These are phyloP conservation scores for Claviceps sp. DNA, from an alignment of 2,329 filamentous ascomycete genomes.

Conservation along the genomic window DNA sequence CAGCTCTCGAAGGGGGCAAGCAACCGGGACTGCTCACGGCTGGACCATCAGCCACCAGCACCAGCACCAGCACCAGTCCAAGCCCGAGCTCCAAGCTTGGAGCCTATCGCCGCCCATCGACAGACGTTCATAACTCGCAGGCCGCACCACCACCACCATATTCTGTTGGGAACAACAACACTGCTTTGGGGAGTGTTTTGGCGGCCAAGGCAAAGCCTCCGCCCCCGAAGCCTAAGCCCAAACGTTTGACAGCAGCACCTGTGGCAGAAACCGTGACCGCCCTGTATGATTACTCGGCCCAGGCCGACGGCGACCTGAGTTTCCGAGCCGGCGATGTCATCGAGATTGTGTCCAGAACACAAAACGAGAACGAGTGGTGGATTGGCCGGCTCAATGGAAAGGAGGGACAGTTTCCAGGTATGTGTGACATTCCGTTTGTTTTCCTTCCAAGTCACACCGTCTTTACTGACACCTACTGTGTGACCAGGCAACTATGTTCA, in stretches of 20 bases:
- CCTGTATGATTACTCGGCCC: conserved; percentile 90
- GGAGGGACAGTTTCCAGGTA: conserved; percentile 91
- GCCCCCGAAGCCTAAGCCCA: conserved; percentile 68
- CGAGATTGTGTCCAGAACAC: conserved; percentile 71
- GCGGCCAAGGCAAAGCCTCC: conserved; percentile 54
- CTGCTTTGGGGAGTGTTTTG: conserved; percentile 31
- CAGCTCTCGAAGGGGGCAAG: conserved; percentile 34
- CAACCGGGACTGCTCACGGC: conserved; percentile 38
- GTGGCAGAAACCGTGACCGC: conserved; percentile 71
- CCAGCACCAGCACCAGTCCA: conserved; percentile 9
- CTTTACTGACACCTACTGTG: background rate
- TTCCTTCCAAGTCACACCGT: background rate
- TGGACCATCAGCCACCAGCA: conserved; percentile 17
- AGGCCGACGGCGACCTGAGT: conserved; percentile 85
- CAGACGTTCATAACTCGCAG: conserved; percentile 26
- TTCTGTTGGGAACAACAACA: conserved; percentile 32
- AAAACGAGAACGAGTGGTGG: conserved; percentile 97
- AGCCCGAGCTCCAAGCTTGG: conserved; percentile 17
- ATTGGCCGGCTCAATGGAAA: conserved; percentile 65
- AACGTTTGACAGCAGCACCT: conserved; percentile 50
- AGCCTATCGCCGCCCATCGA: conserved; percentile 21
- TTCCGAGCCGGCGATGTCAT: conserved; percentile 83
- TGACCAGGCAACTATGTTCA: conserved; percentile 5
- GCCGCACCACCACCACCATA: conserved; percentile 65
- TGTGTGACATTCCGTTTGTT: conserved; percentile 14